phyloP scores from a whole-genome alignment of 352 stramenopile genomes.

The Globisporangium takayamanum region DNA sequence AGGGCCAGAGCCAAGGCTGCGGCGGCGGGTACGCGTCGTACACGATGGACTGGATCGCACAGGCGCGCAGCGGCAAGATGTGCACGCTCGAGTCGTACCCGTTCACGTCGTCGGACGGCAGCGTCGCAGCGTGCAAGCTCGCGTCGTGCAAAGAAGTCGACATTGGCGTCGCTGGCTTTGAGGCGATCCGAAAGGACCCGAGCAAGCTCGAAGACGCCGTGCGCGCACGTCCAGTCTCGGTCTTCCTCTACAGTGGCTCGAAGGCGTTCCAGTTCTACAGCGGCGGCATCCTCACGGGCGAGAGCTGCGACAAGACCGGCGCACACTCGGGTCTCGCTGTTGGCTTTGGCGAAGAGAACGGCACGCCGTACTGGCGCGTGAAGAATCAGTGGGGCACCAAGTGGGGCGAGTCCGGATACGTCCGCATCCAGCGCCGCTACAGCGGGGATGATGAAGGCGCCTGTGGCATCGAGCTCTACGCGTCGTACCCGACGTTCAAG shows the following conservation, averaged over 20 bases:
- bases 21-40: slow-evolving; percentile 53
- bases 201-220: slow-evolving; percentile 39
- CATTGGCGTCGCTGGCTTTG: slow-evolving; percentile 37
- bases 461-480: slow-evolving; percentile 52
- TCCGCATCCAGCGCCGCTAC: slow-evolving; percentile 54
- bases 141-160: slow-evolving; percentile 36
- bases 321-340: slow-evolving; percentile 53
- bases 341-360: slow-evolving; percentile 50
- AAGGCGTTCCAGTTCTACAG: slow-evolving; percentile 61
- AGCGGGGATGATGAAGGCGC: slow-evolving; percentile 35
- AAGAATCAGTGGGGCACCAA: slow-evolving; percentile 70
- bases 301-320: slow-evolving; percentile 48
- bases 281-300: slow-evolving; percentile 47
- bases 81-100: slow-evolving; percentile 47
- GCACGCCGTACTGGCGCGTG: slow-evolving; percentile 46
- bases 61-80: slow-evolving; percentile 39
- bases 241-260: slow-evolving; percentile 58
- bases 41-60: slow-evolving; percentile 52
- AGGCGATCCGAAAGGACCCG: slow-evolving; percentile 35
- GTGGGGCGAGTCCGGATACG: slow-evolving; percentile 67
- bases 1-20: slow-evolving; percentile 42
- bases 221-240: slow-evolving; percentile 36
- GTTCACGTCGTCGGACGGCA: slow-evolving; percentile 32
- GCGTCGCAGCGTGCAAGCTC: slow-evolving; percentile 26
- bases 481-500: slow-evolving; percentile 47